phyloP scores from a whole-genome alignment of 805 yeast species.

The Candida ficus region DNA sequence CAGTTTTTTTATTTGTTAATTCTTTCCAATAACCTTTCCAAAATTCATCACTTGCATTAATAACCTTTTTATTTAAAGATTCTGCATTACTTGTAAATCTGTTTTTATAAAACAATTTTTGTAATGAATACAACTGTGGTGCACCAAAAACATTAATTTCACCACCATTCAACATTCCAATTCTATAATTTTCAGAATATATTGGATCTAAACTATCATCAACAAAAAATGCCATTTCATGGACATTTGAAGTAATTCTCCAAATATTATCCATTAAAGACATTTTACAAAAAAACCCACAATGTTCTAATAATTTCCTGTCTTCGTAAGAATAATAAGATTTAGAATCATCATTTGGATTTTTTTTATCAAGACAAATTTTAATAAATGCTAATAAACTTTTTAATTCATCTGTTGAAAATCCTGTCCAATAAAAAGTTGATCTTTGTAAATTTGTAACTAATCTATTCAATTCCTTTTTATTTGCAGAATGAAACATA shows the following conservation, averaged over 20 bases:
- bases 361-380: constrained; percentile 36
- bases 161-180: constrained; percentile 33
- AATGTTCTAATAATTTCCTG: constrained; percentile 33
- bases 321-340: constrained; percentile 35
- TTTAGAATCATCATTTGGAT: constrained; percentile 20
- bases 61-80: constrained; percentile 30
- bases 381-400: constrained; percentile 45
- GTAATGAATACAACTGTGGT: constrained; percentile 49
- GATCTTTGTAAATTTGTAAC: constrained; percentile 60
- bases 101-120: constrained; percentile 48
- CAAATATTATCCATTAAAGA: constrained; percentile 52
- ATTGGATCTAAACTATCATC: constrained; percentile 35
- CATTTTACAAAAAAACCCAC: constrained; percentile 39
- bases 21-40: constrained; percentile 53
- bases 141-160: constrained; percentile 47
- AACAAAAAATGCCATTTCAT: constrained; percentile 61
- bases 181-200: constrained; percentile 38
- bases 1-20: constrained; percentile 31
- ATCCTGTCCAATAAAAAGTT: constrained; percentile 75
- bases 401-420: constrained; percentile 52
- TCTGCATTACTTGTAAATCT: constrained; percentile 34
- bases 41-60: constrained; percentile 34
- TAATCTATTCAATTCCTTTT: constrained; percentile 47
- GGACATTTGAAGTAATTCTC: constrained; percentile 52
- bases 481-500: constrained; percentile 62